Evolutionary conservation across 768 basidiomycete genomes (phyloP), one percentile per base, ranked within the genome.

Genomic region (Austroboletus eburneus): DNA sequence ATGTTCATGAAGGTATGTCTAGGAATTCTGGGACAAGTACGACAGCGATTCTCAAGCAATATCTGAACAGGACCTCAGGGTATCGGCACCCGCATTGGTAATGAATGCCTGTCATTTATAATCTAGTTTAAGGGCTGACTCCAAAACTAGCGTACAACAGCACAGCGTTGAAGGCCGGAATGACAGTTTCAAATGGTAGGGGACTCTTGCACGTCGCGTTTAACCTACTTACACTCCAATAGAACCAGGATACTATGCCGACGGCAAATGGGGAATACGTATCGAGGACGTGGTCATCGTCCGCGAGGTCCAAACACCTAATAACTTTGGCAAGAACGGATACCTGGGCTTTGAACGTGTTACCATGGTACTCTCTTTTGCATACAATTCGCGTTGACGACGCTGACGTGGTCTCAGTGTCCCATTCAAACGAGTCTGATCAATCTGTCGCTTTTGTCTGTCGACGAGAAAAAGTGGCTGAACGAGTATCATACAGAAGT

Each of bases 181-280:
- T 92, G 87, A 91, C 91, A 0, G 73, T 97, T 21, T 92, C 91
- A 0, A 96, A 97, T 58, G 80, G 80, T 79, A 34, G 67, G 22
- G 8, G 36, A 25, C 22, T 4, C 29, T 3, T 4, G 34, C 14
- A 7, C 5, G 1, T 18, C 39, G 24, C 9, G 5, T 8, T 41
- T 22, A 25, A 17, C 40, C n/a, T 16, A 0, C 36, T 30, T 23
- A 1, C 9, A 7, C 41, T 17, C 23, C 14, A 29, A 50, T 27
- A 80, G 93, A 95, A 54, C 93, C 93, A 1, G 92, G 93, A 9
- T 95, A 87, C 64, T 96, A 96, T 62, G 82, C 80, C 8, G 93
- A 97, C 56, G 95, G 93, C 2, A 71, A 75, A 37, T 98, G 85
- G 58, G 95, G 94, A 2, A 91, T 98, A 57, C 83, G 96, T 4